phyloP scores from a whole-genome alignment of 2,329 filamentous ascomycete genomes.

The Penicillium polonicum region DNA sequence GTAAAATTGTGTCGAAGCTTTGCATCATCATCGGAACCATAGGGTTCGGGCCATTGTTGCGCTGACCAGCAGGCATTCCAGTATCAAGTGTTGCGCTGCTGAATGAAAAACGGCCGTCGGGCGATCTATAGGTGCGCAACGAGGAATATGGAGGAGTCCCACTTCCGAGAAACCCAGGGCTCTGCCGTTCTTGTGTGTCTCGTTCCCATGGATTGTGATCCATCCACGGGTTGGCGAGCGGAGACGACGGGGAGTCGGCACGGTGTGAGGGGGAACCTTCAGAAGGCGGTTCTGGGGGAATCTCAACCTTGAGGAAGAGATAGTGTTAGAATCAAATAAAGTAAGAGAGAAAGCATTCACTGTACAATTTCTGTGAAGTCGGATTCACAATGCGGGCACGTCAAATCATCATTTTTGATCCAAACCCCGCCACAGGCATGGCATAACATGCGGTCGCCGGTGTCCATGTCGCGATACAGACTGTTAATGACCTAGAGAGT shows the following conservation, averaged over 20 bases:
- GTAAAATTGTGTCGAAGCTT: slow-evolving; percentile 49
- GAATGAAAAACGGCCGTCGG: slow-evolving; percentile 46
- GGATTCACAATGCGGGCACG: slow-evolving; percentile 73
- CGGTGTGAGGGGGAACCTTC: slow-evolving; percentile 28
- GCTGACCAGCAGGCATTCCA: slow-evolving; percentile 19
- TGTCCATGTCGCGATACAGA: slow-evolving; percentile 29
- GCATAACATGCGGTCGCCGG: slow-evolving; percentile 74
- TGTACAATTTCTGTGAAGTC: slow-evolving; percentile 86
- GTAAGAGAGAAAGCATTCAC: slow-evolving; percentile 20
- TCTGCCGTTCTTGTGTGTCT: slow-evolving; percentile 45
- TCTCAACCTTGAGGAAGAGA: slow-evolving; percentile 31
- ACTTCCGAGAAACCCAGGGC: slow-evolving; percentile 3
- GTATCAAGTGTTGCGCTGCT: slow-evolving; percentile 35
- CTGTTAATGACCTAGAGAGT: background rate
- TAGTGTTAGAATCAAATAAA: slow-evolving; percentile 4
- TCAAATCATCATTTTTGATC: slow-evolving; percentile 67
- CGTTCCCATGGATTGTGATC: slow-evolving; percentile 51
- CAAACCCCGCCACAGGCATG: slow-evolving; percentile 79
- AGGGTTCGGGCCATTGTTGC: slow-evolving; percentile 13
- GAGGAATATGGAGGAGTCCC: slow-evolving; percentile 28
- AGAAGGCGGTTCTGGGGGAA: slow-evolving; percentile 23
- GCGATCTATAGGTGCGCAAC: slow-evolving; percentile 45
- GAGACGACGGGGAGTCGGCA: slow-evolving; percentile 18
- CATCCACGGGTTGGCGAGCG: slow-evolving; percentile 35
- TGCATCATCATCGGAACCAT: slow-evolving; percentile 35